Percentiles rank a stretch among this genome's conserved stretches.
Conservation (phyloP, 306 rosid species). For the Quercus mongolica region DNA sequence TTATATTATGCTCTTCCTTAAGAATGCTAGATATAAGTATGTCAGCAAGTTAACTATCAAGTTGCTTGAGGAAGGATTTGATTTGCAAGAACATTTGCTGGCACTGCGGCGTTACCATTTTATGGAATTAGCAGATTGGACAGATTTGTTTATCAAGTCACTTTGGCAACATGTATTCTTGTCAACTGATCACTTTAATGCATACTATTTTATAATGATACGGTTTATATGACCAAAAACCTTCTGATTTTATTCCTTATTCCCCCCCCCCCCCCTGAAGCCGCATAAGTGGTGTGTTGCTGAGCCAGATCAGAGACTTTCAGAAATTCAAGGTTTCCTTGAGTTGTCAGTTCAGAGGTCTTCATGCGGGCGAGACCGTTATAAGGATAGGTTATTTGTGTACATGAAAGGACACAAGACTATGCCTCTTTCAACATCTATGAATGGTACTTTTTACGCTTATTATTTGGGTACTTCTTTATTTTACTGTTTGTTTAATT, state of each 20-base stretch:
- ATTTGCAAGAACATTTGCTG: constrained; percentile 79
- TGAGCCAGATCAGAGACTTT: constrained; percentile 74
- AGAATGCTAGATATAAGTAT: constrained; percentile 65
- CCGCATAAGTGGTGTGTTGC: constrained; percentile 76
- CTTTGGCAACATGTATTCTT: constrained; percentile 78
- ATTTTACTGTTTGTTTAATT: not conserved
- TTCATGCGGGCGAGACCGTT: constrained; percentile 68
- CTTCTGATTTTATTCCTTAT: constrained; percentile 23
- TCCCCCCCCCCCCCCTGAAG: constrained; percentile 31
- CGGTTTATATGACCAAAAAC: not conserved
- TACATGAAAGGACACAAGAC: constrained; percentile 71
- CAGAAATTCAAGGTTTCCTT: constrained; percentile 86
- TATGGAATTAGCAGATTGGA: constrained; percentile 97
- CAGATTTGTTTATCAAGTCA: constrained; percentile 85
- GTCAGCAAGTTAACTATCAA: constrained; percentile 87
- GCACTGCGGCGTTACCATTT: constrained; percentile 87
- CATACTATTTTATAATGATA: constrained; percentile 13
- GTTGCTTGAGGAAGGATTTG: constrained; percentile 85
- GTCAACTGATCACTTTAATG: constrained; percentile 20
- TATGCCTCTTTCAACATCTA: constrained; percentile 65
- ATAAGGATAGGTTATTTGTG: constrained; percentile 81
- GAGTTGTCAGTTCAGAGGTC: constrained; percentile 90
- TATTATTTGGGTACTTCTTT: not conserved
- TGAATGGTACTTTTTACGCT: constrained; percentile 43
- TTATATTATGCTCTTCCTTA: constrained; percentile 45